Conservation (phyloP, 1,284 basidiomycete species). For the Ceratobasidium sp. region DNA sequence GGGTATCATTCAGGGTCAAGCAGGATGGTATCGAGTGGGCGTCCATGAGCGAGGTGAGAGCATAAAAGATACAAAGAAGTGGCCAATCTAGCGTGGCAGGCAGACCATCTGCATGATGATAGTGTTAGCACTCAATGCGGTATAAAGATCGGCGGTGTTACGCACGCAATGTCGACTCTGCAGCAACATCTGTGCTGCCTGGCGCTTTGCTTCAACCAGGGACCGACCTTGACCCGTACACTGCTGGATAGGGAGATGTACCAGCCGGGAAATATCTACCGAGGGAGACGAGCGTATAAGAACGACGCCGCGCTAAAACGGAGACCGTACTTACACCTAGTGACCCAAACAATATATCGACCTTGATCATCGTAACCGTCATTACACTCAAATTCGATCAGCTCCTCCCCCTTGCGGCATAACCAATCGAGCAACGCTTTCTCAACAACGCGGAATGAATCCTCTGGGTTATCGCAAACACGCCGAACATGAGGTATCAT, state of each 20-base stretch:
- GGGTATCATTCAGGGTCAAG: not conserved
- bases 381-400: not conserved
- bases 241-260: not conserved
- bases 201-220: not conserved
- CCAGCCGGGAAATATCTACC: conserved; percentile 1
- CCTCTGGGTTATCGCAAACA: not conserved
- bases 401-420: not conserved
- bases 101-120: not conserved
- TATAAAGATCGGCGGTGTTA: not conserved
- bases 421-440: not conserved
- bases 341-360: not conserved
- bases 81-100: not conserved
- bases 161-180: conserved; percentile 12
- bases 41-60: too few species aligned
- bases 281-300: too few species aligned
- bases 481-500: not conserved
- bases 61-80: too few species aligned
- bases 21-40: too few species aligned
- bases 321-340: not conserved
- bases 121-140: not conserved
- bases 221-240: conserved; percentile 11
- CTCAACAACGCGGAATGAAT: not conserved
- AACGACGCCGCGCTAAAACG: not conserved
- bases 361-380: not conserved
- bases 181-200: conserved; percentile 4